Evolutionary conservation across 2,329 filamentous ascomycete species (phyloP), one percentile per base, ranked within the genome.

Genomic region (Cadophora malorum): DNA sequence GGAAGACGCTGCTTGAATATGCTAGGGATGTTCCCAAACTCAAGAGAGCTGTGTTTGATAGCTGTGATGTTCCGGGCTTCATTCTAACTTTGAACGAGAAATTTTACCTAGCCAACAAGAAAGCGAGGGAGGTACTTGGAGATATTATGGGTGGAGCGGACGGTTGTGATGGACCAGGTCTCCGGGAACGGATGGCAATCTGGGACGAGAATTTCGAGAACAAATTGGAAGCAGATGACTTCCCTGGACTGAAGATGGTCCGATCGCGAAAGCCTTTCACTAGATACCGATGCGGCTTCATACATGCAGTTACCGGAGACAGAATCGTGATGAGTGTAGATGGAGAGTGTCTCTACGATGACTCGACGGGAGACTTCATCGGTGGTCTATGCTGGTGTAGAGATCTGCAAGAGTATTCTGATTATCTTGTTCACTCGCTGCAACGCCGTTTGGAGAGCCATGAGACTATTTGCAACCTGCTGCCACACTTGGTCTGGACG

Each of bases 401-500:
- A 59, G 69, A 74, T 35, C 52, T 74, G 3, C 70, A 71, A 31
- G 60, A 70, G 35, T 74, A 71, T 55, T 68, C 59, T 1, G 61
- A 69, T 6, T 74, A 68, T n/a, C 10, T 73, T 21, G 35, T 28
- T 8, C 41, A 68, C 6, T 45, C 70, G 49, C 70, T 70, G 55
- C 63, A 70, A 47, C 65, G 47, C 7, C 31, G 58, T 21, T 41
- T 74, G 21, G 53, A 65, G 55, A 71, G 68, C 23, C 70, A 74
- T 56, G 70, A 73, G 45, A 75, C 72, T 1, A 72, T 73, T 28
- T 74, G 72, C 23, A 67, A 73, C 62, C 50, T 71, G 35, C 68
- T 75, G 69, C 73, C 73, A 9, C 72, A 75, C 65, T 58, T 73
- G 50, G 69, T 74, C 4, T 75, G 73, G 72, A 74, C 71, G 3